Conservation (phyloP, 2,329 filamentous ascomycete genomes). For the Aspergillus awamori region DNA sequence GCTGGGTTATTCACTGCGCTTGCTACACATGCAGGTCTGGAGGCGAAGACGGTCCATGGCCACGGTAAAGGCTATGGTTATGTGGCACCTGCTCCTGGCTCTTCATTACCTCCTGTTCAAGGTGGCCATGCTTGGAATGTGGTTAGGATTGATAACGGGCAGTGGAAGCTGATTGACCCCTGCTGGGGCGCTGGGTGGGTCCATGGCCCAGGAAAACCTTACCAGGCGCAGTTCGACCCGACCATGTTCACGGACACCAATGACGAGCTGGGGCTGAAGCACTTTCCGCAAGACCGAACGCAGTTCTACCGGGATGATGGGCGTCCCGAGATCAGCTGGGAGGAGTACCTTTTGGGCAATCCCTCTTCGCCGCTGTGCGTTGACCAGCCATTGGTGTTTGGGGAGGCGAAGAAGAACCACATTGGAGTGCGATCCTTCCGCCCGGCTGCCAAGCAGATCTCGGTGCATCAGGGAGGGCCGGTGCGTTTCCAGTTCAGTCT, state of each 20-base stretch:
- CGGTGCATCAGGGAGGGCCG: conserved; percentile 58
- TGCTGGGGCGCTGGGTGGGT: conserved; percentile 91
- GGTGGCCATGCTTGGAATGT: conserved; percentile 88
- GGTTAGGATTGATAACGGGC: conserved; percentile 79
- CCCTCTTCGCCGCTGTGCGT: conserved; percentile 49
- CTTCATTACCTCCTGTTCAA: conserved; percentile 65
- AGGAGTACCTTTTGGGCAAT: conserved; percentile 75
- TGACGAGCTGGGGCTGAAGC: conserved; percentile 76
- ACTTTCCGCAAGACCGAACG: conserved; percentile 71
- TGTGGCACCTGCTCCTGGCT: conserved; percentile 62
- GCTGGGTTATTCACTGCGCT: conserved; percentile 79
- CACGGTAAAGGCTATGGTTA: conserved; percentile 88
- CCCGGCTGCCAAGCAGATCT: conserved; percentile 63
- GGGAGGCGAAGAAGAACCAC: conserved; percentile 52
- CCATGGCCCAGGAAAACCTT: conserved; percentile 56
- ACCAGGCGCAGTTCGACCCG: conserved; percentile 69
- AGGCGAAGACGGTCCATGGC: conserved; percentile 73
- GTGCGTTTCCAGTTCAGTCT: conserved; percentile 81
- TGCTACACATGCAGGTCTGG: conserved; percentile 75
- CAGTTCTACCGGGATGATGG: conserved; percentile 79
- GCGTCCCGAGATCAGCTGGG: conserved; percentile 66
- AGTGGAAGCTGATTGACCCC: conserved; percentile 88
- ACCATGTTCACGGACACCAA: conserved; percentile 66
- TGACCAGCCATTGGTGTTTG: conserved; percentile 52
- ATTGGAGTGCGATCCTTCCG: conserved; percentile 61